Percentiles rank a stretch among this genome's conserved stretches.
Evolutionary conservation across 768 basidiomycete genomes (phyloP).

Genomic region (Thelephora aurantiotincta): DNA sequence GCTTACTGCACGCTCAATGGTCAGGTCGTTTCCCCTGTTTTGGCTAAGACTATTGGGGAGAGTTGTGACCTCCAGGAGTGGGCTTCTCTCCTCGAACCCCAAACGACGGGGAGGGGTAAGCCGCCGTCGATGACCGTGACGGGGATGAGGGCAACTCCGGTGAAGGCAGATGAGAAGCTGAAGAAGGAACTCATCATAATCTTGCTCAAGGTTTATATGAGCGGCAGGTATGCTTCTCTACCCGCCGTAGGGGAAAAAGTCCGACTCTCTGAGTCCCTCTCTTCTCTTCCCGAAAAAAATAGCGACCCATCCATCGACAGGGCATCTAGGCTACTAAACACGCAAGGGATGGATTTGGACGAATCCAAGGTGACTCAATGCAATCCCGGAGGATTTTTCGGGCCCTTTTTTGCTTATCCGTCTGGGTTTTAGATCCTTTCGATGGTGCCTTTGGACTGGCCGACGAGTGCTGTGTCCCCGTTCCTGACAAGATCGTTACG

Average conservation of each 20-base stretch:
- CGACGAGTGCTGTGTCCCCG: conserved; percentile 52
- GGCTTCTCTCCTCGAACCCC: conserved; percentile 32
- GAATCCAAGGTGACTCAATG: conserved; percentile 52
- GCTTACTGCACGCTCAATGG: conserved; percentile 77
- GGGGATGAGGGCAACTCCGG: conserved; percentile 14
- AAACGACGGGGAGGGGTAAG: conserved; percentile 15
- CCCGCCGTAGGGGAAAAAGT: no score
- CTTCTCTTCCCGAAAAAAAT: neutral
- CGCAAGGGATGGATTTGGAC: conserved; percentile 71
- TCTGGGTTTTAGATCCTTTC: conserved; percentile 35
- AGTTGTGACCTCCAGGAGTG: conserved; percentile 36
- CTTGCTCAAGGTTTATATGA: conserved; percentile 74
- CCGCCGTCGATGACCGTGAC: conserved; percentile 11
- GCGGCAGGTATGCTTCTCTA: conserved; percentile 42
- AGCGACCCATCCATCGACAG: conserved; percentile 42
- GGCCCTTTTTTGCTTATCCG: neutral
- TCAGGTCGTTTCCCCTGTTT: conserved; percentile 48
- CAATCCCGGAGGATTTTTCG: neutral
- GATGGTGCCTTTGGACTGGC: conserved; percentile 63
- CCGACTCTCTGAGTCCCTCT: no score
- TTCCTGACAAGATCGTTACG: conserved; percentile 74
- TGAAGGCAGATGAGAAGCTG: conserved; percentile 29
- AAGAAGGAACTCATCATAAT: conserved; percentile 51
- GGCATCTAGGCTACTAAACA: conserved; percentile 57
- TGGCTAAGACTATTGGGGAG: conserved; percentile 36